Evolutionary conservation across 2,329 filamentous ascomycete species (phyloP).

Genomic region (Penicillium sp.): DNA sequence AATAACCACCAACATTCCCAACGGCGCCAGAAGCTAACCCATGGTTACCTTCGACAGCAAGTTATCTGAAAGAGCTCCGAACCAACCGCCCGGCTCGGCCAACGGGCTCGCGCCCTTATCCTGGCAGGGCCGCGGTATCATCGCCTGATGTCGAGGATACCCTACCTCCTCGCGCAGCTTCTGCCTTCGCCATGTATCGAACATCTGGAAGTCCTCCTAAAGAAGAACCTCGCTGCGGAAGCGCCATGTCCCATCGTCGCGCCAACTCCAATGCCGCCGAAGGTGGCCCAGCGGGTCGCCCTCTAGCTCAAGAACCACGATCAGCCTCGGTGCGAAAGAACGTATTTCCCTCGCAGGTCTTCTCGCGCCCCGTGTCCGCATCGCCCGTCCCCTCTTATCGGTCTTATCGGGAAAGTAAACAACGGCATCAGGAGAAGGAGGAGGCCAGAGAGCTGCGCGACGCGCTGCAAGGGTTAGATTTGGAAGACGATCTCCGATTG

Average conservation of each 20-base stretch:
- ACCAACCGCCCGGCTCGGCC: conserved; percentile 59
- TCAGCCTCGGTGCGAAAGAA: conserved; percentile 36
- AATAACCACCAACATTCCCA: background rate
- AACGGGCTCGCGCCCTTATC: conserved; percentile 61
- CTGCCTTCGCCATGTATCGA: conserved; percentile 44
- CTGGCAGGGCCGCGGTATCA: conserved; percentile 47
- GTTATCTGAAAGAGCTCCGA: conserved; percentile 62
- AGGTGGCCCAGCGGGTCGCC: conserved; percentile 36
- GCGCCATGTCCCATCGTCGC: conserved; percentile 45
- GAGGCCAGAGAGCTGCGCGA: conserved; percentile 58
- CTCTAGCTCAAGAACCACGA: conserved; percentile 42
- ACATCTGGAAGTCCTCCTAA: conserved; percentile 23
- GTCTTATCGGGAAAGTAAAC: conserved; percentile 56
- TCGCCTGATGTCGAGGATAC: conserved; percentile 27
- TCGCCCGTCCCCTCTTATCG: conserved; percentile 51
- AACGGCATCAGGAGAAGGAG: conserved; percentile 59
- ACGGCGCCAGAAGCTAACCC: conserved; percentile 10
- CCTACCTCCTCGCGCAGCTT: conserved; percentile 44
- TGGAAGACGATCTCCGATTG: conserved; percentile 56
- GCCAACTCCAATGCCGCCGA: conserved; percentile 31
- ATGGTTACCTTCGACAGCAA: conserved; percentile 44
- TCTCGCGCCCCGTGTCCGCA: conserved; percentile 29
- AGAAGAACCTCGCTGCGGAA: conserved; percentile 39
- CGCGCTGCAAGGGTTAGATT: conserved; percentile 61
- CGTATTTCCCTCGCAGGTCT: conserved; percentile 39